phyloP scores from a whole-genome alignment of 257 asterid genomes.

The Salvia miltiorrhiza region DNA sequence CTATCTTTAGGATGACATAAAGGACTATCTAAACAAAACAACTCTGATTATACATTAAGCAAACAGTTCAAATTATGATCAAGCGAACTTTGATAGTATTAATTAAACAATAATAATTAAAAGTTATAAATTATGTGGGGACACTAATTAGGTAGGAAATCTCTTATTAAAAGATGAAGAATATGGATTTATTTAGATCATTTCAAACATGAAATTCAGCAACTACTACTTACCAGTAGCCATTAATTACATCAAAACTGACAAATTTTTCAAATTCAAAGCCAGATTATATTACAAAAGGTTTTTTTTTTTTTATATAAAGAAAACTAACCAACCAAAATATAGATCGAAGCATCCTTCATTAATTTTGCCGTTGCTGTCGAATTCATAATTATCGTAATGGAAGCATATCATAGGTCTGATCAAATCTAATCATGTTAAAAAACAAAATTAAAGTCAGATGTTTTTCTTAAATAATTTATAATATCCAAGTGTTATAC shows the following conservation, averaged over 20 bases:
- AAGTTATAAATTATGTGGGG: background rate
- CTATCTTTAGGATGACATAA: too few relatives aligned
- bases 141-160: background rate
- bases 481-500: conserved; percentile 4
- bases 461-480: background rate
- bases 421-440: background rate
- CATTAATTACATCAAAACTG: background rate
- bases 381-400: background rate
- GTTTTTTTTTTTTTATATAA: too few relatives aligned
- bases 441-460: background rate
- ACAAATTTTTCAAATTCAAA: conserved; percentile 6
- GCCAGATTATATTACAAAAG: background rate
- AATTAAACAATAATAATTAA: too few relatives aligned
- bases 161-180: background rate
- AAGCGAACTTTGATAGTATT: too few relatives aligned
- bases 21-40: too few relatives aligned
- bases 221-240: background rate
- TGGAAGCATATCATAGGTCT: background rate
- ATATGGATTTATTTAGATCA: background rate
- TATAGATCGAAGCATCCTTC: conserved; percentile 24
- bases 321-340: too few relatives aligned
- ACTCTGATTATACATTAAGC: too few relatives aligned
- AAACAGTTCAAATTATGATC: too few relatives aligned
- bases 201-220: background rate
- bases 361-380: too few relatives aligned